Percentiles rank a stretch among this genome's conserved stretches.
Evolutionary conservation across 257 asterid genomes (phyloP).

Genomic region (Scutellaria baicalensis): DNA sequence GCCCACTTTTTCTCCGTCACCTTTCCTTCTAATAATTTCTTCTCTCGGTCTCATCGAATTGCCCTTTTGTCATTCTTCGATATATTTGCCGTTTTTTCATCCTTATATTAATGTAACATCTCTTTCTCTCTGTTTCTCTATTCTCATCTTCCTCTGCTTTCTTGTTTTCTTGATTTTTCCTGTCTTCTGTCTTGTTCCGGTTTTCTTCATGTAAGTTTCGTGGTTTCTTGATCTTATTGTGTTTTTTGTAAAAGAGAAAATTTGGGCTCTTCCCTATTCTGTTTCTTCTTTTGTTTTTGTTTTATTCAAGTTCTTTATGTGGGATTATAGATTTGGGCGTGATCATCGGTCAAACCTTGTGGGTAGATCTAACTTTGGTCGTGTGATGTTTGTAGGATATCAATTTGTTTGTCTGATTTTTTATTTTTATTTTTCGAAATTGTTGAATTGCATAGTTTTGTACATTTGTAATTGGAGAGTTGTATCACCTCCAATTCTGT

Average conservation of each 20-base stretch:
- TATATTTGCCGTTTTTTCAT: not conserved
- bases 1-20: slow-evolving; percentile 26
- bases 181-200: not conserved
- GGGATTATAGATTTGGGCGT: slow-evolving; percentile 3
- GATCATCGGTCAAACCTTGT: slow-evolving; percentile 1
- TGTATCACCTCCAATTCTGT: too few species aligned
- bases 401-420: not conserved
- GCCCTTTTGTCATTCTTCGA: slow-evolving; percentile 11
- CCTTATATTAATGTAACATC: slow-evolving; percentile 21
- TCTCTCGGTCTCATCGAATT: slow-evolving; percentile 27
- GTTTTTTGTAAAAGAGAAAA: too few species aligned
- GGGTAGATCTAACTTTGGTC: not conserved
- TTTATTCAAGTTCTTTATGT: not conserved
- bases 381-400: not conserved
- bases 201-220: slow-evolving; percentile 7
- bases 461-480: slow-evolving; percentile 1
- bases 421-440: not conserved
- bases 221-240: not conserved
- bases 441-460: not conserved
- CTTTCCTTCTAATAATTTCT: slow-evolving; percentile 23
- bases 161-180: not conserved
- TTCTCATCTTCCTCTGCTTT: not conserved
- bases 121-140: slow-evolving; percentile 3
- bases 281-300: not conserved
- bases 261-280: too few species aligned